Evolutionary conservation across 2,329 filamentous ascomycete genomes (phyloP), one percentile per base, ranked within the genome.

Genomic region (Paramyrothecium sp.): DNA sequence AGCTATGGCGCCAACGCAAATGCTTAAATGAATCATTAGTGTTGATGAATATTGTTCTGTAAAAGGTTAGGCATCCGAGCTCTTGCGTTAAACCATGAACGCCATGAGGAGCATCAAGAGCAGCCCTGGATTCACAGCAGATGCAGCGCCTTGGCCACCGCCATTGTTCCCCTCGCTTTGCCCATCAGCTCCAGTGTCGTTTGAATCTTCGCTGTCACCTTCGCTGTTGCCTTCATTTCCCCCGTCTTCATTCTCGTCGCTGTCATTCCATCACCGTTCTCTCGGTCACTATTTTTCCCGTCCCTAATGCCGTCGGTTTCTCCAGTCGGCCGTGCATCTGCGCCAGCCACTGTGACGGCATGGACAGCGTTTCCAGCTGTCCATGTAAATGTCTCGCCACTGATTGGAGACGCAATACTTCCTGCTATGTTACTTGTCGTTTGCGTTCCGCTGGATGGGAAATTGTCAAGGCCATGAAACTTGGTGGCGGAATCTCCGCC

Each of bases 401-500:
- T 49, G 16, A 49, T 26, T 5, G 47, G 47, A 7, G 47, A 16
- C 20, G 47, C 20, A 22, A 49, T 49, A 5, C 4, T 16, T 16
- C 47, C 47, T 7, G 47, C 17, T n/a, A 49, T 8, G 16, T 49
- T 49, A n/a, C 47, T 49, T 21, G 47, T 49, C 47, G 47, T 49
- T 16, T 3, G 19, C 16, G 47, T 49, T 26, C 47, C 47, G 22
- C 13, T 20, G 13, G 16, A 3, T 21, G 47, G 47, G 47, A 49
- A 49, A 4, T 16, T n/a, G 20, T 49, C n/a, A 10, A n/a, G 47
- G 23, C 34, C 11, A 8, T 38, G 55, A 20, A 58, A 55, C 16
- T 55, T 55, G 34, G 56, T 53, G 0, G 54, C 21, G n/a, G 51
- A 48, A 41, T 53, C n/a, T 7, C 22, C 22, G 0, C 56, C 56